A percentile compares a stretch with the other conserved stretches of the same genome.
phyloP scores from a whole-genome alignment of 2,329 filamentous ascomycete genomes.

The Tolypocladium capitatum region DNA sequence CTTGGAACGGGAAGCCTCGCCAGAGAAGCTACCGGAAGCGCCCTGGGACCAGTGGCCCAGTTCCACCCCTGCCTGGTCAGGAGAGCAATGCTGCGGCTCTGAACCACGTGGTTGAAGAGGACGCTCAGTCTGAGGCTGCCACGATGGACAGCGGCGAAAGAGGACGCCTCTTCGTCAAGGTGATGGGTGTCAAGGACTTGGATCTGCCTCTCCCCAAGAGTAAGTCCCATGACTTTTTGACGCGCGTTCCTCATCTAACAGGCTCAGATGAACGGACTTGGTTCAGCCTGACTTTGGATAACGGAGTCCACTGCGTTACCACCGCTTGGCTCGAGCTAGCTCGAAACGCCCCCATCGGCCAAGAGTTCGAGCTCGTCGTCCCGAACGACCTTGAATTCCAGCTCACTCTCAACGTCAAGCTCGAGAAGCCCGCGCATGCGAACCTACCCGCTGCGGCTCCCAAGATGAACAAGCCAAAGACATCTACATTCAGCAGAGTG shows the following conservation, averaged over 20 bases:
- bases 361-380: conserved; percentile 96
- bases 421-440: conserved; percentile 63
- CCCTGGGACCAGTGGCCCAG: conserved; percentile 38
- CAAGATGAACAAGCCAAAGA: conserved; percentile 57
- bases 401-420: conserved; percentile 87
- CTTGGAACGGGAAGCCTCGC: conserved; percentile 77
- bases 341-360: conserved; percentile 83
- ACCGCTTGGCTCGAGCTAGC: conserved; percentile 91
- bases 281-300: conserved; percentile 96
- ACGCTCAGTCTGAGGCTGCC: conserved; percentile 39
- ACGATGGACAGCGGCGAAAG: conserved; percentile 73
- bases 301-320: conserved; percentile 93
- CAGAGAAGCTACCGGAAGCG: conserved; percentile 49
- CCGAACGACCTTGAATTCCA: conserved; percentile 98
- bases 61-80: conserved; percentile 77
- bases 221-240: conserved; percentile 31
- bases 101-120: conserved; percentile 56
- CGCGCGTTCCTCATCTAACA: conserved; percentile 11
- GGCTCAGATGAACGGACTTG: conserved; percentile 68
- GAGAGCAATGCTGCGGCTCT: conserved; percentile 62
- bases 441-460: conserved; percentile 40
- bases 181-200: conserved; percentile 94
- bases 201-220: conserved; percentile 83
- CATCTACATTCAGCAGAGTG: conserved; percentile 80
- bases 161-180: conserved; percentile 90